Evolutionary conservation across 805 yeast species (phyloP).

Genomic region (Kodamaea lidongshanica): DNA sequence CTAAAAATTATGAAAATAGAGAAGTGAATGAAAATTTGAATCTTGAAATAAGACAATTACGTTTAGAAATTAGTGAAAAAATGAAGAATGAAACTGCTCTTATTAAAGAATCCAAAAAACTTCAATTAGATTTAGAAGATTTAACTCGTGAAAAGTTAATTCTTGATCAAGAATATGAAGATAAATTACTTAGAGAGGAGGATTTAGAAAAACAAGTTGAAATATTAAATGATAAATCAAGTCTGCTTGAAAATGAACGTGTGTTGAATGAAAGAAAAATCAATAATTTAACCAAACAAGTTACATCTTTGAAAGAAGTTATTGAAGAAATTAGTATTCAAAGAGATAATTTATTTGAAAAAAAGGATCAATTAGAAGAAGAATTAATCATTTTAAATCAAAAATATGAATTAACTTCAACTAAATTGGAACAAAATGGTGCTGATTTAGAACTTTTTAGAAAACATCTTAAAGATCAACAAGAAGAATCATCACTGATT

Average conservation of each 20-base stretch:
- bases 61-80: conserved; percentile 46
- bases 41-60: conserved; percentile 49
- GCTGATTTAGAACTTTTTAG: conserved; percentile 26
- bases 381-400: conserved; percentile 23
- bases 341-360: conserved; percentile 51
- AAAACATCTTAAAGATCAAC: conserved; percentile 29
- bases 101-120: conserved; percentile 56
- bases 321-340: conserved; percentile 58
- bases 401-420: conserved; percentile 20
- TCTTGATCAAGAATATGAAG: conserved; percentile 27
- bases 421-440: conserved; percentile 21
- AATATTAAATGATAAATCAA: conserved; percentile 22
- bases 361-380: conserved; percentile 26
- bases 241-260: conserved; percentile 30
- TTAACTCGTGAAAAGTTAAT: conserved; percentile 18
- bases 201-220: conserved; percentile 26
- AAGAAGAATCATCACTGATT: conserved; percentile 27
- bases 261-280: conserved; percentile 33
- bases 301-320: conserved; percentile 49
- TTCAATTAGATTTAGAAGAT: conserved; percentile 55
- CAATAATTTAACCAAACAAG: conserved; percentile 39
- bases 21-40: conserved; percentile 40
- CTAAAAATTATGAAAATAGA: conserved; percentile 38
- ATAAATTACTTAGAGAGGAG: conserved; percentile 38
- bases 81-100: conserved; percentile 61